Conservation (phyloP, 1,284 basidiomycete genomes). For the Apiotrichum montevideense region DNA sequence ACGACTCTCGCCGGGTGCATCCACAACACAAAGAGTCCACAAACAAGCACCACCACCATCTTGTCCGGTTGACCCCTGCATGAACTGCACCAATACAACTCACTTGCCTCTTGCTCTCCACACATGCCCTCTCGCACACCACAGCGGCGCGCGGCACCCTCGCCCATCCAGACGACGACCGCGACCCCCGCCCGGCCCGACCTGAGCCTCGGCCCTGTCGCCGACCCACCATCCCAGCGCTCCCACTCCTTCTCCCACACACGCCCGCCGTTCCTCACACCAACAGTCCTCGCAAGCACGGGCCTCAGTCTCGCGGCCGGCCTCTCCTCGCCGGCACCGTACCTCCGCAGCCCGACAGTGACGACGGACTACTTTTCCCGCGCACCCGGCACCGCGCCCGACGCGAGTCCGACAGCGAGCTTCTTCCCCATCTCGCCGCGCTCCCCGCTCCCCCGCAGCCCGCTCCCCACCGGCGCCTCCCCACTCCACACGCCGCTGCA, state of each 20-base stretch:
- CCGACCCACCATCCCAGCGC: background rate
- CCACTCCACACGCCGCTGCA: no score
- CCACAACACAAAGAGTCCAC: no score
- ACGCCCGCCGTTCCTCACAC: background rate
- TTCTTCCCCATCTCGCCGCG: no score
- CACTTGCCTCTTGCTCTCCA: background rate
- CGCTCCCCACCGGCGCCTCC: no score
- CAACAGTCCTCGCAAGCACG: background rate
- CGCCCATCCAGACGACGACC: background rate
- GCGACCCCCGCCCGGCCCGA: background rate
- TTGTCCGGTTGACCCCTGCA: no score
- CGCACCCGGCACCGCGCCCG: background rate
- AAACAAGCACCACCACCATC: no score
- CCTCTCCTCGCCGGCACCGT: background rate
- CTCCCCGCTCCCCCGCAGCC: no score
- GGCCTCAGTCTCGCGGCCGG: background rate
- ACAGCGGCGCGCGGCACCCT: background rate
- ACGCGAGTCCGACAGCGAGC: no score
- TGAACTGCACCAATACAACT: background rate
- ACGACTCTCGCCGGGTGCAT: no score
- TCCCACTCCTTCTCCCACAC: background rate
- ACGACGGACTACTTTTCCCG: background rate
- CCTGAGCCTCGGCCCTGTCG: background rate
- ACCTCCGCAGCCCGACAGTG: background rate
- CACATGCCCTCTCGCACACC: background rate